phyloP scores from a whole-genome alignment of 106 monocot species.

The Allium sativum region DNA sequence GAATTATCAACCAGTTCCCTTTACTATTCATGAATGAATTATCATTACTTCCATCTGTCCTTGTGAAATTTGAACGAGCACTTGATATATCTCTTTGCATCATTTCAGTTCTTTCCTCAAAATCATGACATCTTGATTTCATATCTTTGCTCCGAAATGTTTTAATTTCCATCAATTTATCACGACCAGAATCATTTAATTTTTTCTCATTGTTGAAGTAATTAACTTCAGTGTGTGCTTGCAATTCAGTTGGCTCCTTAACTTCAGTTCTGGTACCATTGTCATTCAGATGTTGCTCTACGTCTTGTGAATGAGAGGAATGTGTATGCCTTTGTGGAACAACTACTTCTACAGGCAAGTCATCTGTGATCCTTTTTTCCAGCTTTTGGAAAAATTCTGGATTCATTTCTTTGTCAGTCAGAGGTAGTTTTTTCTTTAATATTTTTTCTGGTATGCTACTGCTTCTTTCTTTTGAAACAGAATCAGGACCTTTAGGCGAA shows the following conservation, averaged over 20 bases:
- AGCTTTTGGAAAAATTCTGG: conserved; percentile 94
- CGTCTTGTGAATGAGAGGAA: conserved; percentile 28
- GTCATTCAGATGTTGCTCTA: conserved; percentile 23
- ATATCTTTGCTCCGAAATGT: conserved; percentile 30
- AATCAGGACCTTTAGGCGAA: conserved; percentile 31
- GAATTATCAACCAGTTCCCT: conserved; percentile 77
- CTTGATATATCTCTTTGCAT: conserved; percentile 32
- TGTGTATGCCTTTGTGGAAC: conserved; percentile 46
- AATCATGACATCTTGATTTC: conserved; percentile 36
- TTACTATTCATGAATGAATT: conserved; percentile 48
- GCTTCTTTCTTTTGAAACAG: conserved; percentile 31
- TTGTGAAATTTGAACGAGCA: conserved; percentile 22
- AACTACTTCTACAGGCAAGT: conserved; percentile 83
- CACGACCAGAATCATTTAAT: conserved; percentile 28
- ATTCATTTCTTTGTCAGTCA: conserved; percentile 86
- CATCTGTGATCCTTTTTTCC: conserved; percentile 59
- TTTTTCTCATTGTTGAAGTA: conserved; percentile 23
- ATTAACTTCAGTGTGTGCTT: conserved; percentile 10
- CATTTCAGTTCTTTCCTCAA: conserved; percentile 39
- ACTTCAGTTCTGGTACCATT: conserved; percentile 9
- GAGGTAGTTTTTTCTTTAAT: conserved; percentile 65
- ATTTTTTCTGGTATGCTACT: conserved; percentile 50
- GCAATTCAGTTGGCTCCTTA: conserved; percentile 19
- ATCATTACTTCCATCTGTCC: conserved; percentile 40
- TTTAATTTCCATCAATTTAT: conserved; percentile 52